Conservation (phyloP, 345 rosid species). For the Euclidium syriacum region DNA sequence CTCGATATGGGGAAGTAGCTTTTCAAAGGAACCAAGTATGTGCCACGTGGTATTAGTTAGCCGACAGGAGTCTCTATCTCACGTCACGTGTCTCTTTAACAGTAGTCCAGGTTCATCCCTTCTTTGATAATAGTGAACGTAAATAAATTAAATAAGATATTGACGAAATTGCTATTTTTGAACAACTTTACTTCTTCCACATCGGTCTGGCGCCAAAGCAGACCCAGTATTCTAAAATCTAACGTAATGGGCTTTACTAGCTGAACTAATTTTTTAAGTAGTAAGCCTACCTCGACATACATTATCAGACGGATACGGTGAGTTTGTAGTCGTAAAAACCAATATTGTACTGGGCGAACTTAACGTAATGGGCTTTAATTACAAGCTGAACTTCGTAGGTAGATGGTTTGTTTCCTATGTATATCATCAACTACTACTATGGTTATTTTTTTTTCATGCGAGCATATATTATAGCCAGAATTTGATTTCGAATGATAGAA, state of each 20-base stretch:
- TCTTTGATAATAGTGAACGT: background rate
- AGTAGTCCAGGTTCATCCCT: background rate
- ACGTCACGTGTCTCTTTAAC: constrained; percentile 12
- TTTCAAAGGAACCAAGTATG: constrained; percentile 13
- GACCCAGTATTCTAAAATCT: background rate
- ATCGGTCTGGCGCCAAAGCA: background rate
- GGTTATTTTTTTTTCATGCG: too few relatives aligned
- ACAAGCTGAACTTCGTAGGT: too few relatives aligned
- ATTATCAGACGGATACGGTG: background rate
- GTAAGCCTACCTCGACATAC: background rate
- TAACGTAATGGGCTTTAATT: too few relatives aligned
- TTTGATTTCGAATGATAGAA: too few relatives aligned
- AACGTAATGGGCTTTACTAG: background rate
- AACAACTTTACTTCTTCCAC: background rate
- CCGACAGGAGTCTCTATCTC: constrained; percentile 20
- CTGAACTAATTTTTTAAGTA: background rate
- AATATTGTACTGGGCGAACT: too few relatives aligned
- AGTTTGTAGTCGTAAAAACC: too few relatives aligned
- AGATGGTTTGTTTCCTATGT: too few relatives aligned
- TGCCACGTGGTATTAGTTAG: constrained; percentile 9
- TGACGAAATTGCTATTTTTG: background rate
- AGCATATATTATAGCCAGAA: too few relatives aligned
- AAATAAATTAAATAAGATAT: background rate
- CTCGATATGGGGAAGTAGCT: constrained; percentile 22
- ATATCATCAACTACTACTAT: too few relatives aligned